phyloP scores from a whole-genome alignment of 1,139 yeast genomes.

The Blastobotrys indianensis region DNA sequence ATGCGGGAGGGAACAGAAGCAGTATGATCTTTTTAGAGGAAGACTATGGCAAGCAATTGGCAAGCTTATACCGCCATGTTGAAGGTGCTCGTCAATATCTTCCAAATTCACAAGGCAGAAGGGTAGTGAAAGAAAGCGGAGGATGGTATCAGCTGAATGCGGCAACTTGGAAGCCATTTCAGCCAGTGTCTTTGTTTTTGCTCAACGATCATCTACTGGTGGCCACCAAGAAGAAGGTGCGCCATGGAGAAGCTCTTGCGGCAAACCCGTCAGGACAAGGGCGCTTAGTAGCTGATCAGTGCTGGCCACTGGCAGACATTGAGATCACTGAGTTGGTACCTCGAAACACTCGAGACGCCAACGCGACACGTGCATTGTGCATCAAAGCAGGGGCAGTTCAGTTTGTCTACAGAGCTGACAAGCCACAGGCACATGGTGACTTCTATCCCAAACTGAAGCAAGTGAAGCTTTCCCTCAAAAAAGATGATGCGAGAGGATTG shows the following conservation, averaged over 20 bases:
- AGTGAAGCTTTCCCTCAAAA: constrained; percentile 57
- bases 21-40: constrained; percentile 69
- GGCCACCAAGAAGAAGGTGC: constrained; percentile 56
- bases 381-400: constrained; percentile 45
- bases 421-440: constrained; percentile 52
- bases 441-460: constrained; percentile 55
- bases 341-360: constrained; percentile 9
- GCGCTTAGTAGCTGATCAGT: constrained; percentile 62
- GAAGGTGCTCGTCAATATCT: constrained; percentile 85
- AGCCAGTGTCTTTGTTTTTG: constrained; percentile 69
- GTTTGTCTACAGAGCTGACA: constrained; percentile 61
- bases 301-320: constrained; percentile 70
- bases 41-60: constrained; percentile 75
- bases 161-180: constrained; percentile 78
- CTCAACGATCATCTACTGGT: constrained; percentile 72
- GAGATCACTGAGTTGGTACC: constrained; percentile 40
- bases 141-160: constrained; percentile 86
- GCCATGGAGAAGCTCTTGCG: constrained; percentile 22
- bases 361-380: constrained; percentile 15
- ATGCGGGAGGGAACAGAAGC: constrained; percentile 44
- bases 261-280: constrained; percentile 3
- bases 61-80: constrained; percentile 68
- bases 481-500: constrained; percentile 22
- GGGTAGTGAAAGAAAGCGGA: constrained; percentile 70
- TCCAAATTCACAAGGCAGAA: constrained; percentile 75